Base-by-base conservation (phyloP, 441 rosid genomes). In the Populus hybrid region DNA sequence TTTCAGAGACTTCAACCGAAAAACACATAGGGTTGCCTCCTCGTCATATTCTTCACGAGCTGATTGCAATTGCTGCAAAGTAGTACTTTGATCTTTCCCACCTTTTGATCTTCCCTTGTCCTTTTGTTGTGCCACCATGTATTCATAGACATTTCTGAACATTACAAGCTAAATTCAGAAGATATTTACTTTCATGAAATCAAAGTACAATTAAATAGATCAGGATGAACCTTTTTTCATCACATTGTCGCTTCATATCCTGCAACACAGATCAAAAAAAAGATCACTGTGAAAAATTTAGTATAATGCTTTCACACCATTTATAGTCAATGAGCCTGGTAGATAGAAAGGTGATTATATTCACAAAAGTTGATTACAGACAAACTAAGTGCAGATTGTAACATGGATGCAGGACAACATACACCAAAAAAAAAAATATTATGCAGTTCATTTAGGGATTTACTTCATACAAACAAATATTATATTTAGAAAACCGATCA, bases 221-320 rank as follows among this genome's bases (percentile, higher is more conserved):
- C 77, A 34, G 35, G 35, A 34, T 34, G 35, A 75, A 95, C 99
- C 98, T 93, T 87, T 97, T 97, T 81, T 90, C 99, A 73, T 97
- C 97, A 34, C 99, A 97, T 74, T 95, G 99, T 76, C 90, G 89
- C 89, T 95, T 97, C 99, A 97, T 97, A 83, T 97, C 99, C 99
- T 97, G 93, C 84, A 85, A 26, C 77, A 78, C 23, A 68, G 69
- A 84, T 70, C 57, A 85, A 84, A 57, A 75, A 34, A 34, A 32
- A 78, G 59, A 68, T 26, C 69, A 70, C n/a, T 78, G 36, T 84
- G 74, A 54, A 59, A 68, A 79, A 73, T 21, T 73, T 30, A 71
- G 18, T 20, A 34, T 57, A 74, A 76, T 70, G 61, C n/a, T 30
- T n/a, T 12, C 26, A 65, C 6, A n/a, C 59, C 20, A 30, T 14